These are phyloP conservation scores for Chaetoscypha palmicola DNA, from an alignment of 2,329 filamentous ascomycete genomes.

Conservation along the genomic window DNA sequence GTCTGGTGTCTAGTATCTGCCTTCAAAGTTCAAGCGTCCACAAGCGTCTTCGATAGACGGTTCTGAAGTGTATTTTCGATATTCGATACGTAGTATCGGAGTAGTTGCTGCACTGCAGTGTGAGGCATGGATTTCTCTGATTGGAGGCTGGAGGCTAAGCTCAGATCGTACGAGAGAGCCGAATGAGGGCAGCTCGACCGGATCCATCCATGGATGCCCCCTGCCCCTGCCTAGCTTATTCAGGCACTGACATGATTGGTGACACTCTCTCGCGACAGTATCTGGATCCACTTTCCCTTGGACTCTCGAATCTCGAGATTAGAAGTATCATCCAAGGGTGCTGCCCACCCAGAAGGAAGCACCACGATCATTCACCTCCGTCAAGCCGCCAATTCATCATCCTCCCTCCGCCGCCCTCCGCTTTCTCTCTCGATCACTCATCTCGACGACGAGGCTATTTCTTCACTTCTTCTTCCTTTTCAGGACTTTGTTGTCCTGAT, in stretches of 20 bases:
- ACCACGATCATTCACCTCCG: neutral
- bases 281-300: too few relatives aligned
- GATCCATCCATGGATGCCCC: too few relatives aligned
- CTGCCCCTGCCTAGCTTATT: neutral
- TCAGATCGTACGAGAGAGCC: neutral
- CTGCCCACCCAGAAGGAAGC: too few relatives aligned
- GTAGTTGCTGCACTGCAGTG: too few relatives aligned
- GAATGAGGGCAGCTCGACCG: neutral
- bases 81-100: neutral
- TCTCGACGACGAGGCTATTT: neutral
- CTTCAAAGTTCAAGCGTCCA: neutral
- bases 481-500: conserved; percentile 8
- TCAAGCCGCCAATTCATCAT: neutral
- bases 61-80: neutral
- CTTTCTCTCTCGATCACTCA: neutral
- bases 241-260: neutral
- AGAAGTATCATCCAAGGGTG: too few relatives aligned
- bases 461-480: conserved; percentile 5
- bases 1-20: neutral
- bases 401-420: neutral
- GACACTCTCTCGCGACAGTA: too few relatives aligned
- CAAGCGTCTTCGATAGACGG: neutral
- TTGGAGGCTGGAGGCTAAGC: neutral
- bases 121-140: too few relatives aligned
- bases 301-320: too few relatives aligned